phyloP scores from a whole-genome alignment of 2,329 filamentous ascomycete species.

The Penicillium sp. region DNA sequence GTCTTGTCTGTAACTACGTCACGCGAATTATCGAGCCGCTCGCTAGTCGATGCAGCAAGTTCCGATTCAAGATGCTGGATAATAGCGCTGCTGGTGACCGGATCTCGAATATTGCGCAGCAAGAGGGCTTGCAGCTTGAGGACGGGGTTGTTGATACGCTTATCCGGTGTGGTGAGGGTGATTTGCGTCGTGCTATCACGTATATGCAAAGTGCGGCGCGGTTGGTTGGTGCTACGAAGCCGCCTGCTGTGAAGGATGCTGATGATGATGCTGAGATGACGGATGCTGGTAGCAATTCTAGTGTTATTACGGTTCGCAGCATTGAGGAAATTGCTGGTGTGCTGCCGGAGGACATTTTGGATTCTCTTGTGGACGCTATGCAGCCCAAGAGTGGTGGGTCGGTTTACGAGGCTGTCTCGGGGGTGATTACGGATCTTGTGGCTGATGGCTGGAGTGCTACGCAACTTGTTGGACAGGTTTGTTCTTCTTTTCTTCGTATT shows the following conservation, averaged over 20 bases:
- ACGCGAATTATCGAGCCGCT: constrained; percentile 96
- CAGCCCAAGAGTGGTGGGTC: constrained; percentile 65
- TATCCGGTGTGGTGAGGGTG: constrained; percentile 86
- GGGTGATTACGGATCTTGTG: constrained; percentile 83
- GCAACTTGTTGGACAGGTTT: constrained; percentile 78
- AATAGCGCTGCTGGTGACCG: constrained; percentile 77
- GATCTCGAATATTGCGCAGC: constrained; percentile 75
- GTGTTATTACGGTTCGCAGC: constrained; percentile 68
- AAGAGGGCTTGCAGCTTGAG: constrained; percentile 74
- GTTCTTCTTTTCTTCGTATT: constrained; percentile 18
- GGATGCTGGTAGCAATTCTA: constrained; percentile 54
- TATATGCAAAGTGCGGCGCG: constrained; percentile 92
- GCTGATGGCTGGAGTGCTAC: constrained; percentile 96
- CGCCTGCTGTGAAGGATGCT: constrained; percentile 47
- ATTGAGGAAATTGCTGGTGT: constrained; percentile 96
- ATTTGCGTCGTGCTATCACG: constrained; percentile 93
- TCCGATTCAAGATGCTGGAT: constrained; percentile 94
- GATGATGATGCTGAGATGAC: constrained; percentile 63
- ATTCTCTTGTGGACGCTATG: constrained; percentile 70
- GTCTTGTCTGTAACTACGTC: constrained; percentile 97
- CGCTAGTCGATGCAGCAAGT: constrained; percentile 91
- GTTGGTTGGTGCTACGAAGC: constrained; percentile 66
- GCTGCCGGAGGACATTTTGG: constrained; percentile 74
- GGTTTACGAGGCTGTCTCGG: constrained; percentile 71
- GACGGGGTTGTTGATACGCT: constrained; percentile 78